Evolutionary conservation across 2,329 filamentous ascomycete species (phyloP).

Genomic region (Cladorrhinum sp.): DNA sequence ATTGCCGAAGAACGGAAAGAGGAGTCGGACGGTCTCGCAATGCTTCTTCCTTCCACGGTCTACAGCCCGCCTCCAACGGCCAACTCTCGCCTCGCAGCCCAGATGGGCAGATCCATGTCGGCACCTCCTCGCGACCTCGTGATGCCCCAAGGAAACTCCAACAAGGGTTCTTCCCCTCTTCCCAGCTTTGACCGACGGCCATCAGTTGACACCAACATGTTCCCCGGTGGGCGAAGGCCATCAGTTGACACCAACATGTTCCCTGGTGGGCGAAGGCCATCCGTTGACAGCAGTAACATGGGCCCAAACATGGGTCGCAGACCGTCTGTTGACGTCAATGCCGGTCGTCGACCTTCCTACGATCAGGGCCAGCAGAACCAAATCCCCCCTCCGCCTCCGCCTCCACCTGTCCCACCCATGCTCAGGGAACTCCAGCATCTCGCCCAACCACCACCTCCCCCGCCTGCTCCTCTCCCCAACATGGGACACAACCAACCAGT

Average conservation of each 20-base stretch:
- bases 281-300: conserved; percentile 8
- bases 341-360: conserved; percentile 44
- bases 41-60: conserved; percentile 55
- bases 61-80: conserved; percentile 53
- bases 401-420: conserved; percentile 53
- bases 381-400: conserved; percentile 51
- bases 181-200: conserved; percentile 8
- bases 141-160: conserved; percentile 29
- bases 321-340: conserved; percentile 45
- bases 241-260: conserved; percentile 25
- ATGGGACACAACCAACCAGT: conserved; percentile 37
- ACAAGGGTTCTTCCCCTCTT: conserved; percentile 28
- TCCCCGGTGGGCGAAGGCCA: conserved; percentile 37
- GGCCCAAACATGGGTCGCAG: conserved; percentile 38
- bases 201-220: background rate
- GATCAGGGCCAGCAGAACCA: conserved; percentile 37
- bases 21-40: conserved; percentile 24
- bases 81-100: conserved; percentile 26
- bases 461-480: conserved; percentile 55
- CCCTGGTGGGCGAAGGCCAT: conserved; percentile 39
- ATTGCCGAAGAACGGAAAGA: conserved; percentile 28
- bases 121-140: conserved; percentile 51
- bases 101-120: conserved; percentile 60
- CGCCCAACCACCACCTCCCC: conserved; percentile 58
- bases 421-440: conserved; percentile 63